Conservation (phyloP, 148 eudicot genomes). For the Chenopodium quinoa region DNA sequence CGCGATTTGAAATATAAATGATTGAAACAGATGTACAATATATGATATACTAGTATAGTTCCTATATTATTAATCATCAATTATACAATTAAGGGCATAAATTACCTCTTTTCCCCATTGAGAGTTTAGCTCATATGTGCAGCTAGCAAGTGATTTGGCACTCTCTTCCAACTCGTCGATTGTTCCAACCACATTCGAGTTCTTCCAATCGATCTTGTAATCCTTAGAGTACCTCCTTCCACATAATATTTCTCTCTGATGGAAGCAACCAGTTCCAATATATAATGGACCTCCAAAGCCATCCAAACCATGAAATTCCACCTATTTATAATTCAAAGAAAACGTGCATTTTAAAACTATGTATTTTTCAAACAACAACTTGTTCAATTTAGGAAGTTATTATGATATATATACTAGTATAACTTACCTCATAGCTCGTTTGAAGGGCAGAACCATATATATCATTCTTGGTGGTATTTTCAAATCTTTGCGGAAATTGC, state of each 20-base stretch:
- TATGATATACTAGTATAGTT: too few relatives aligned
- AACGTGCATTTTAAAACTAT: background rate
- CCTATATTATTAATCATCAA: too few relatives aligned
- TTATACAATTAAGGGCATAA: too few relatives aligned
- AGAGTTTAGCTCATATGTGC: constrained; percentile 56
- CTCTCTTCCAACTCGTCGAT: constrained; percentile 44
- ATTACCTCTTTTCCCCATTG: constrained; percentile 88
- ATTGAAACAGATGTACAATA: too few relatives aligned
- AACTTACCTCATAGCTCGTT: constrained; percentile 42
- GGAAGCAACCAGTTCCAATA: constrained; percentile 83
- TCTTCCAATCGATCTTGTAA: constrained; percentile 38
- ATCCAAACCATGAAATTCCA: constrained; percentile 68
- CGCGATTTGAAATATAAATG: too few relatives aligned
- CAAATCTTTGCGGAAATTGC: constrained; percentile 66
- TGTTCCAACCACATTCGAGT: constrained; percentile 18
- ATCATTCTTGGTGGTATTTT: constrained; percentile 59
- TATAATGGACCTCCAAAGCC: constrained; percentile 81
- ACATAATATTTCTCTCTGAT: constrained; percentile 60
- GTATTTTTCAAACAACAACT: background rate
- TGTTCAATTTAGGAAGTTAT: too few relatives aligned
- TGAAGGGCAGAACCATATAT: constrained; percentile 42
- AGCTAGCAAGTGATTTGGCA: constrained; percentile 49
- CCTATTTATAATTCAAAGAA: constrained; percentile 31
- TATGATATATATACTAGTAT: background rate
- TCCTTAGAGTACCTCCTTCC: constrained; percentile 49